phyloP scores from a whole-genome alignment of 768 basidiomycete species.

The Auriscalpium microsporum region DNA sequence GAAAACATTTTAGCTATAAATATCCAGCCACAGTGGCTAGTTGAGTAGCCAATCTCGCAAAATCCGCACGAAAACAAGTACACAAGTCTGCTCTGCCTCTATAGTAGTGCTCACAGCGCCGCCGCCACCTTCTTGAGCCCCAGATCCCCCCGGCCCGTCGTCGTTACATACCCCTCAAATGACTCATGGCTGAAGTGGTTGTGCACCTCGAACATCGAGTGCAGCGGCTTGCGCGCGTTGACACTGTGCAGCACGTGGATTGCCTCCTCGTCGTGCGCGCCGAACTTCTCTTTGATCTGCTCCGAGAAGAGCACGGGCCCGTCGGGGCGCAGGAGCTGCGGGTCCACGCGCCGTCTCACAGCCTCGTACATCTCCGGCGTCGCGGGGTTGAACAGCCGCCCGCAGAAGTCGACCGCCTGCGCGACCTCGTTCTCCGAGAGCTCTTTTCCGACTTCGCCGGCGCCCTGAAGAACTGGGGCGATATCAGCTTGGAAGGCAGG shows the following conservation, averaged over 20 bases:
- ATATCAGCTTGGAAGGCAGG: no score
- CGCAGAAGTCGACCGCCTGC: conserved; percentile 72
- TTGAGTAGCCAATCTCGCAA: no score
- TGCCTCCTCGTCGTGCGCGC: conserved; percentile 36
- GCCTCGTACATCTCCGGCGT: background rate
- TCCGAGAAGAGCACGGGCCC: conserved; percentile 4
- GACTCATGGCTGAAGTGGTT: conserved; percentile 63
- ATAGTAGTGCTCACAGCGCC: background rate
- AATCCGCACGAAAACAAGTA: no score
- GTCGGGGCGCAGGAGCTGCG: conserved; percentile 2
- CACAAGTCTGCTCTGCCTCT: no score
- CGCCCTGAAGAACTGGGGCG: conserved; percentile 54
- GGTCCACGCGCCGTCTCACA: background rate
- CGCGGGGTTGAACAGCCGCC: conserved; percentile 46
- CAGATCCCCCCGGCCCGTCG: conserved; percentile 44
- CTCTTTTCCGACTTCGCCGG: conserved; percentile 65
- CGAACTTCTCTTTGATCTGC: conserved; percentile 15
- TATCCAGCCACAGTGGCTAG: no score
- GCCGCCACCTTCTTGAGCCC: conserved; percentile 32
- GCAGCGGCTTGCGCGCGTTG: conserved; percentile 62
- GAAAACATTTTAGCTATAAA: no score
- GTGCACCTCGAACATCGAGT: conserved; percentile 52
- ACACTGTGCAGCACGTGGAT: conserved; percentile 45
- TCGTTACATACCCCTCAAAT: conserved; percentile 53
- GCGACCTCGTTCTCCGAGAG: conserved; percentile 69